A percentile compares a stretch with the other conserved stretches of the same genome.
Conservation (phyloP, 768 basidiomycete species). For the Auriscalpium orientale region DNA sequence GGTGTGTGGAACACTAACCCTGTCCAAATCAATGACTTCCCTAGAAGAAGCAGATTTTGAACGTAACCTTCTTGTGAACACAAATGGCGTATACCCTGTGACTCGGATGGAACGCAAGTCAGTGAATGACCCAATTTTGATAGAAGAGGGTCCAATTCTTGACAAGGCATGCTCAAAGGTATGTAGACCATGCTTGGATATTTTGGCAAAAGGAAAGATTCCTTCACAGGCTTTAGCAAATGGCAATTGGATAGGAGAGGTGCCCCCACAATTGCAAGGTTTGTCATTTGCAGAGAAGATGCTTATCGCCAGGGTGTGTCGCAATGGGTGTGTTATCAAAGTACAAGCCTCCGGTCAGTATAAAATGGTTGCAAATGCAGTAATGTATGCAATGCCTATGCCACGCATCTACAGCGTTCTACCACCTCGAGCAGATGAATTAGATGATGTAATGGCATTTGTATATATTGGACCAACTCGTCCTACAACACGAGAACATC, state of each 20-base stretch:
- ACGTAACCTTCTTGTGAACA: not conserved
- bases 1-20: no score
- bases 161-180: not conserved
- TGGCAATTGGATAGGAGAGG: no score
- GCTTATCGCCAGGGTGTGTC: slow-evolving; percentile 6
- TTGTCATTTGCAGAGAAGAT: no score
- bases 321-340: slow-evolving; percentile 15
- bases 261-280: no score
- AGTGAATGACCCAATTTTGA: not conserved
- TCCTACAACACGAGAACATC: slow-evolving; percentile 18
- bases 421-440: slow-evolving; percentile 24
- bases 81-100: not conserved
- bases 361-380: slow-evolving; percentile 29
- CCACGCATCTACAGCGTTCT: slow-evolving; percentile 24
- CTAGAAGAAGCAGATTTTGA: not conserved
- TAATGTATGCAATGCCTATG: slow-evolving; percentile 26
- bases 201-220: not conserved
- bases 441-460: slow-evolving; percentile 25
- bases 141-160: not conserved
- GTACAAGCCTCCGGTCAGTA: slow-evolving; percentile 6
- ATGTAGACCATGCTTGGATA: not conserved
- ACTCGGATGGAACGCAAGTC: not conserved
- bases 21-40: no score
- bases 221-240: not conserved
- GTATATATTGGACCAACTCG: slow-evolving; percentile 25